Conservation (phyloP, 805 yeast species). For the Candida glaebosa region DNA sequence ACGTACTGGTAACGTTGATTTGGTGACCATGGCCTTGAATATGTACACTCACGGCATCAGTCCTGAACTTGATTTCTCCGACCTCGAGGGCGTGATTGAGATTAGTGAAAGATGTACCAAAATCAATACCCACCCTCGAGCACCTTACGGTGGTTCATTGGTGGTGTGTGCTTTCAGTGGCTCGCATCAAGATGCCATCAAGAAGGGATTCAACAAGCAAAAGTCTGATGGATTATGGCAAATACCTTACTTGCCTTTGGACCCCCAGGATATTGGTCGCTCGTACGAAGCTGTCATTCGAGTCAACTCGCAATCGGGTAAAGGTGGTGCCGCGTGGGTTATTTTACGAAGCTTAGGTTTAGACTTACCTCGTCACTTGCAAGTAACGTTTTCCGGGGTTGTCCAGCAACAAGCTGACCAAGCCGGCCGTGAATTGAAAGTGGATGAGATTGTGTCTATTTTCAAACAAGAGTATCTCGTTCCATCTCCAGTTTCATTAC, state of each 20-base stretch:
- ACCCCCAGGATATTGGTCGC: slow-evolving; percentile 79
- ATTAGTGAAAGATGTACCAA: slow-evolving; percentile 75
- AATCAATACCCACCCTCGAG: slow-evolving; percentile 69
- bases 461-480: slow-evolving; percentile 55
- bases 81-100: slow-evolving; percentile 61
- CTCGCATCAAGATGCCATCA: slow-evolving; percentile 68
- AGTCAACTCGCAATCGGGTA: slow-evolving; percentile 84
- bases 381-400: slow-evolving; percentile 60
- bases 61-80: slow-evolving; percentile 70
- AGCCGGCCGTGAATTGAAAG: slow-evolving; percentile 65
- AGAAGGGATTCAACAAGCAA: slow-evolving; percentile 59
- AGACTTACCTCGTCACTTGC: slow-evolving; percentile 71
- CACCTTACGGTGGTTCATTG: slow-evolving; percentile 77
- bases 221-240: slow-evolving; percentile 48
- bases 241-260: slow-evolving; percentile 75
- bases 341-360: slow-evolving; percentile 66
- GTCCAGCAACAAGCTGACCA: slow-evolving; percentile 65
- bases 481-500: slow-evolving; percentile 28
- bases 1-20: slow-evolving; percentile 80
- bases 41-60: slow-evolving; percentile 75
- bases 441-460: slow-evolving; percentile 58
- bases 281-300: slow-evolving; percentile 79
- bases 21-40: slow-evolving; percentile 71
- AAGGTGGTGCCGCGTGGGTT: slow-evolving; percentile 87
- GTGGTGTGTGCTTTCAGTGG: slow-evolving; percentile 81